Percentiles rank a stretch among this genome's conserved stretches.
Evolutionary conservation across 1,139 yeast species (phyloP).

Genomic region (Yamadazyma conglobata): DNA sequence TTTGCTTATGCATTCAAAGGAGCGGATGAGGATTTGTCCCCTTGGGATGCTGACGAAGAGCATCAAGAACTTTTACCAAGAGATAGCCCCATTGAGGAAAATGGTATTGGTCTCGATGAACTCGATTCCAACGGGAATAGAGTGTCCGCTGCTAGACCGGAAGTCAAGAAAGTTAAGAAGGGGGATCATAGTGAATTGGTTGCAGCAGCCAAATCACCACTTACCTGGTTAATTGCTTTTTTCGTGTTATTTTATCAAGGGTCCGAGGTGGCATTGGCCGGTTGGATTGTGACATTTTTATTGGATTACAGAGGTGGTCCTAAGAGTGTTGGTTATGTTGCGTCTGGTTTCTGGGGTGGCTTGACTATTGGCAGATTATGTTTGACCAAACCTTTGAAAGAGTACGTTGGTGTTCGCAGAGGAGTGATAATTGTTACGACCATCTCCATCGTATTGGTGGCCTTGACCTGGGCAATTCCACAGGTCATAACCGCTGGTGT

Average conservation of each 20-base stretch:
- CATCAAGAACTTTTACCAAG: slow-evolving; percentile 7
- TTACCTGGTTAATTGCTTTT: slow-evolving; percentile 54
- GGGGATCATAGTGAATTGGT: slow-evolving; percentile 12
- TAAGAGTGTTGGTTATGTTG: slow-evolving; percentile 54
- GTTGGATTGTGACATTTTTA: slow-evolving; percentile 68
- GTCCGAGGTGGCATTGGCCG: slow-evolving; percentile 64
- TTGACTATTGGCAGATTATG: slow-evolving; percentile 57
- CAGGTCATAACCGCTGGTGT: slow-evolving; percentile 40
- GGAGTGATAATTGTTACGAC: slow-evolving; percentile 36
- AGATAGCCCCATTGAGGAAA: slow-evolving; percentile 10
- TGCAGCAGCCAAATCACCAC: slow-evolving; percentile 35
- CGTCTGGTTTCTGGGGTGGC: slow-evolving; percentile 74
- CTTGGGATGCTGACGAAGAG: slow-evolving; percentile 28
- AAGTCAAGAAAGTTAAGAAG: not conserved
- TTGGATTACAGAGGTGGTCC: slow-evolving; percentile 53
- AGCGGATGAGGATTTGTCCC: slow-evolving; percentile 40
- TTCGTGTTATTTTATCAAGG: slow-evolving; percentile 65
- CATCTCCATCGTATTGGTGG: slow-evolving; percentile 32
- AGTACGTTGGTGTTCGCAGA: slow-evolving; percentile 47
- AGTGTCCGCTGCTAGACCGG: not conserved
- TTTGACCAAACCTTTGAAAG: slow-evolving; percentile 41
- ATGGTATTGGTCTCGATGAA: slow-evolving; percentile 10
- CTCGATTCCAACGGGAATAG: not conserved
- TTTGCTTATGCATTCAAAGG: slow-evolving; percentile 38
- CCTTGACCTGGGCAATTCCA: slow-evolving; percentile 48